Evolutionary conservation across 23 red algal genomes (phyloP), one percentile per base, ranked within the genome.

Genomic region (Gracilaria domingensis): DNA sequence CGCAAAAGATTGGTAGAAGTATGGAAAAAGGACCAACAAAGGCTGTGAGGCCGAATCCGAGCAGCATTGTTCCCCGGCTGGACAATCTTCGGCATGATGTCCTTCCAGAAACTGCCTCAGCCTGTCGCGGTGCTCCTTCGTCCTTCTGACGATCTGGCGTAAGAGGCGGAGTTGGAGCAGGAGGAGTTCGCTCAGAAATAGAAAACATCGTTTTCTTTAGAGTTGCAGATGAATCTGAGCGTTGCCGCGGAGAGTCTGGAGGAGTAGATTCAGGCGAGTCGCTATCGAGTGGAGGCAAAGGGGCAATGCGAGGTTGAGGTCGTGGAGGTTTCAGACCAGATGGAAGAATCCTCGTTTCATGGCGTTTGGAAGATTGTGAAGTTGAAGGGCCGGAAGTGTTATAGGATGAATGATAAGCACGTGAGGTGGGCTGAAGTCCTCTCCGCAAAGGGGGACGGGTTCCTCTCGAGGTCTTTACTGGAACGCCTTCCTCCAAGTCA

Each of bases 151-250:
- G 72, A 51, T 77, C 72, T 49, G 72, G 72, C 4, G 72, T 77
- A 4, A 33, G 40, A 30, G 72, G 72, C n/a, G 72, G 72, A n/a
- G 72, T 77, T 77, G 72, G 72, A 29, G 72, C 72, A 33, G 72
- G 42, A 9, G 72, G 45, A 8, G 72, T 51, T n/a, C 6, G 23
- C 20, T 50, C 72, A 51, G 39, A 75, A 21, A 44, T 18, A 14
- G 69, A 51, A 51, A 48, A 8, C 38, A 11, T 30, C n/a, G 72
- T 0, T 77, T 77, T 1, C 3, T 29, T 7, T 12, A 23, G 23
- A 13, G 38, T 77, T 49, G 72, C 38, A 77, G 32, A 51, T 5
- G 38, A 45, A 77, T 77, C 72, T 77, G 38, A 45, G 39, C 72
- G 3, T 32, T n/a, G 3, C 0, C 40, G 45, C 32, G 72, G 45